phyloP scores from a whole-genome alignment of 176 grass and related monocot genomes.

The Chloris gayana region DNA sequence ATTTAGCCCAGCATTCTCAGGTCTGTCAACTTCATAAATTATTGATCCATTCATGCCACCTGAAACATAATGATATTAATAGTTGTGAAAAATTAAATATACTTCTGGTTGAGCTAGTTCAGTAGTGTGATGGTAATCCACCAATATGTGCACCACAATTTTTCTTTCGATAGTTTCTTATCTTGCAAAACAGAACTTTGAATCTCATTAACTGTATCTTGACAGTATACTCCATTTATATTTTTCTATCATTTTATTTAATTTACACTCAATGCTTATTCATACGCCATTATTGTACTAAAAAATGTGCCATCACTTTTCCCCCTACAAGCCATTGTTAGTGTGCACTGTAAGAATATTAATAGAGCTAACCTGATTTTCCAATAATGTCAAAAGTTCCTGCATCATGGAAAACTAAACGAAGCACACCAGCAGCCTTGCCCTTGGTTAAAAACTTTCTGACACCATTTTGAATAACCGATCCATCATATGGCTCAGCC shows the following conservation, averaged over 20 bases:
- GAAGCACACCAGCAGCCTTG: constrained; percentile 86
- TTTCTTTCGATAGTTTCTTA: constrained; percentile 9
- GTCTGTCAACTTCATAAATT: constrained; percentile 91
- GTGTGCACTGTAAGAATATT: not conserved
- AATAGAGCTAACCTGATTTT: constrained; percentile 69
- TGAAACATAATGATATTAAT: constrained; percentile 49
- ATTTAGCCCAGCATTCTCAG: constrained; percentile 80
- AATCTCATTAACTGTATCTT: constrained; percentile 7
- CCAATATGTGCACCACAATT: not conserved
- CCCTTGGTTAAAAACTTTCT: constrained; percentile 78
- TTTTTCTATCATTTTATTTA: not conserved
- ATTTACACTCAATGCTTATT: constrained; percentile 3
- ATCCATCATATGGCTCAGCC: constrained; percentile 52
- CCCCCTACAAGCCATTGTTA: not conserved
- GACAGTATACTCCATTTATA: not conserved
- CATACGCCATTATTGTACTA: constrained; percentile 7
- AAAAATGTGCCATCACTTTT: not conserved
- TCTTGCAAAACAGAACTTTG: not conserved
- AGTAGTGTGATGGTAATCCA: not conserved
- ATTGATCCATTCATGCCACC: constrained; percentile 98
- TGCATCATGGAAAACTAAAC: constrained; percentile 94
- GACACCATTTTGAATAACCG: constrained; percentile 62
- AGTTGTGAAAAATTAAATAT: not conserved
- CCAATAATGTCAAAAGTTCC: constrained; percentile 73
- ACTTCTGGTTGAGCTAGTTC: not conserved